Percentiles rank a stretch among this genome's conserved stretches.
These are phyloP conservation scores for Xanthoparmelia taractica DNA, from an alignment of 495 filamentous ascomycete species.

Conservation along the genomic window DNA sequence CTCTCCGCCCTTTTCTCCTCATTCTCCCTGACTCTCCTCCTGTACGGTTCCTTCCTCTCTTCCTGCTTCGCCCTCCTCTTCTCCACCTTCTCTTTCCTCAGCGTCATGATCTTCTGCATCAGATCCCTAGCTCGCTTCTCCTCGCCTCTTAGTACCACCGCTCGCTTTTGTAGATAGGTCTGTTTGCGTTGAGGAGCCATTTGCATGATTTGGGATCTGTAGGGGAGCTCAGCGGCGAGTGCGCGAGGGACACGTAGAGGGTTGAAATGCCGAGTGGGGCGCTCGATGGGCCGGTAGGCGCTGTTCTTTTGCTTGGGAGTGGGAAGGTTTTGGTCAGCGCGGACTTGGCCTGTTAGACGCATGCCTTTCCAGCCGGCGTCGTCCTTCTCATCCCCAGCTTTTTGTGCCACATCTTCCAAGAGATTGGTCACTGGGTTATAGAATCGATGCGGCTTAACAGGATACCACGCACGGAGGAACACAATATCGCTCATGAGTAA, in stretches of 20 bases:
- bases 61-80: slow-evolving; percentile 79
- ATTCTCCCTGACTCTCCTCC: slow-evolving; percentile 69
- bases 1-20: slow-evolving; percentile 72
- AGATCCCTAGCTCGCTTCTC: slow-evolving; percentile 83
- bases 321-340: slow-evolving; percentile 62
- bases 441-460: slow-evolving; percentile 86
- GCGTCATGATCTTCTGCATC: slow-evolving; percentile 86
- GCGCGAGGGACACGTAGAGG: slow-evolving; percentile 80
- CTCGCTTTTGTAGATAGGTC: slow-evolving; percentile 91
- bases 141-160: slow-evolving; percentile 73
- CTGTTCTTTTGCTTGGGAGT: slow-evolving; percentile 75
- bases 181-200: slow-evolving; percentile 70
- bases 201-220: slow-evolving; percentile 80
- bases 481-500: slow-evolving; percentile 93
- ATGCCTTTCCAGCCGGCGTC: slow-evolving; percentile 44
- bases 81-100: slow-evolving; percentile 82
- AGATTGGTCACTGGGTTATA: slow-evolving; percentile 96
- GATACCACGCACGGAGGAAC: slow-evolving; percentile 93
- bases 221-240: slow-evolving; percentile 78
- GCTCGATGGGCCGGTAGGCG: slow-evolving; percentile 73
- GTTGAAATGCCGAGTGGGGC: slow-evolving; percentile 81
- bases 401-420: slow-evolving; percentile 39
- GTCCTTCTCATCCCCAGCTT: slow-evolving; percentile 27
- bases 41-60: slow-evolving; percentile 67
- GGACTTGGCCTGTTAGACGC: slow-evolving; percentile 91